Base-by-base conservation (phyloP, 805 yeast species). In the Tanozyma kutaoensis region DNA sequence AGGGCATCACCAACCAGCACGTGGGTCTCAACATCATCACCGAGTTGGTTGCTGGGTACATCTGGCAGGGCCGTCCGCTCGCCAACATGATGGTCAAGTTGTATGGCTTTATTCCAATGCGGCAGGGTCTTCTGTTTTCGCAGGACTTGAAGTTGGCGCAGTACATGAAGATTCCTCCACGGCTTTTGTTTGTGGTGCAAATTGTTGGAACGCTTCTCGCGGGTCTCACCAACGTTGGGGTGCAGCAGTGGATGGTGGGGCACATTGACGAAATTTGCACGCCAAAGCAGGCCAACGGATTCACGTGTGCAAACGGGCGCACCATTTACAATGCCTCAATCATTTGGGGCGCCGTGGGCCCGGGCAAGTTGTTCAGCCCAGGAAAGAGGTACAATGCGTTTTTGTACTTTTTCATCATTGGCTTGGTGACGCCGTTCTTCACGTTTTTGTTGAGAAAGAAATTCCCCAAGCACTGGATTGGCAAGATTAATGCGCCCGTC, bases 301-400 rank as follows among this genome's bases (percentile, higher is more conserved):
- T 40, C 27, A 33, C 35, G n/a, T 41, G 46, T 27, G 42, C 44
- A 2, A 26, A 35, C 18, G 44, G 43, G 3, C 33, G 36, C 24
- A 39, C 38, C 11, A 39, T 40, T 22, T 41, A 31, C 23, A 38
- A 37, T 14, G 43, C 46, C 11, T 32, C 38, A 9, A 33, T 41
- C 17, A 39, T 38, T 2, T 41, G 67, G 42, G 78, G 86, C 22
- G 25, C 50, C 20, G 28, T 48, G 31, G 37, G 37, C 2, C 37
- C 37, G 4, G 33, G 51, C 28, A 18, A 51, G 42, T 34, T 49
- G 46, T 34, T 47, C 43, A 29, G 38, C 24, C 16, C 62, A 41
- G 50, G 44, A 3, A 34, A 38, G 21, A 23, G 34, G 5, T 35
- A 35, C 22, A 35, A 35, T 22, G 30, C 36, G 12, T 29, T 35